phyloP scores from a whole-genome alignment of 495 filamentous ascomycete genomes.

The Elasticomyces elasticus region DNA sequence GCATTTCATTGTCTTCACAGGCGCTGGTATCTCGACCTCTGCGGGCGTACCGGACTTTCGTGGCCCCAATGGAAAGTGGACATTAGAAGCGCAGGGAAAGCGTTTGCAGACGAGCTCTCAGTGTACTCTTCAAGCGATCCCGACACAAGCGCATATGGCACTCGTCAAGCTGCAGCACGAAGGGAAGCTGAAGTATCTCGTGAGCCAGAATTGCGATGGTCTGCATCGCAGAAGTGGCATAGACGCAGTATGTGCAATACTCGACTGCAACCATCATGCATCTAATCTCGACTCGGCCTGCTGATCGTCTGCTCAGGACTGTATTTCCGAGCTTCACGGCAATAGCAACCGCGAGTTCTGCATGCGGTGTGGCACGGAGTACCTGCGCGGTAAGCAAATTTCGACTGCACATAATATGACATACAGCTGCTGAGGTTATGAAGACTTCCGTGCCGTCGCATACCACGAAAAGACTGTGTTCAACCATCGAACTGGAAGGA shows the following conservation, averaged over 20 bases:
- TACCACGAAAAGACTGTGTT: not conserved
- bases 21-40: not conserved
- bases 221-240: not conserved
- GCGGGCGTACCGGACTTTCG: not conserved
- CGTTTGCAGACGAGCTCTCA: not conserved
- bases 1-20: not conserved
- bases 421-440: not conserved
- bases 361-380: not conserved
- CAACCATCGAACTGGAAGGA: not conserved
- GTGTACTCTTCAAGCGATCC: not conserved
- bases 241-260: not conserved
- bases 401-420: not conserved
- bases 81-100: not conserved
- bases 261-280: not conserved
- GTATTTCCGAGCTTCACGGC: not conserved
- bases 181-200: not conserved
- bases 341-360: not conserved
- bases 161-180: not conserved
- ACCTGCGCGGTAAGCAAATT: not conserved
- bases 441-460: not conserved
- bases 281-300: no score
- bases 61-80: not conserved
- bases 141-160: not conserved
- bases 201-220: slow-evolving; percentile 1
- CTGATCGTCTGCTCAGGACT: no score